Evolutionary conservation across 129 eudicot genomes (phyloP), one percentile per base, ranked within the genome.

Genomic region (Escallonia herrerae): DNA sequence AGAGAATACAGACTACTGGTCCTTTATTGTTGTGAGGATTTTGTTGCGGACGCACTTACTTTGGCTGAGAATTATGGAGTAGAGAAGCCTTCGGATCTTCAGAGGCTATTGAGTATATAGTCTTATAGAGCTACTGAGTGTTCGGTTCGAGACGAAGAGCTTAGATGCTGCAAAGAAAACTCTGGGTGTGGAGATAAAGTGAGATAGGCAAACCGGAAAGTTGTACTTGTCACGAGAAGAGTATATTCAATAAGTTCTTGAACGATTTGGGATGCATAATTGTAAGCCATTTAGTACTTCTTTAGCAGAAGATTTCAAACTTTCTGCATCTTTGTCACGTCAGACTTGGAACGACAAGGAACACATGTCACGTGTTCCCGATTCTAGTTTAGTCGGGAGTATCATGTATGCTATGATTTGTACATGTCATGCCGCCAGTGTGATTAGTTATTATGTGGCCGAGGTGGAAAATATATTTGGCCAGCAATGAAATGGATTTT

Each of bases 111-210:
- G 33, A 22, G 33, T 22, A 22, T 22, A 22, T 22, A 22, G 33
- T 22, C 33, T 22, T 22, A 22, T 22, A 22, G 33, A 22, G 33
- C 33, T 22, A 22, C 33, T 22, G 33, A 22, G 33, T 22, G 33
- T 22, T 22, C 33, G 33, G 33, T 22, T 22, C 33, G 33, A 22
- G 33, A 2, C 39, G 46, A 45, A 68, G 45, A 43, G 43, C 11
- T 56, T 70, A 42, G 74, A 67, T 8, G 22, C 22, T 6, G 15
- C 75, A 40, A 43, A 61, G 43, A n/a, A 71, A 12, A 61, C 61
- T 39, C 4, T 71, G 33, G 75, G 60, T 13, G 49, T 61, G 69
- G n/a, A 46, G 7, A 71, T 71, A 40, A 6, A 22, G 0, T 1
- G 75, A 2, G 75, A 63, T 22, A 44, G 37, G 37, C 6, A 9